Conservation (phyloP, 176 grass and related monocot genomes). For the Carex kokanica region DNA sequence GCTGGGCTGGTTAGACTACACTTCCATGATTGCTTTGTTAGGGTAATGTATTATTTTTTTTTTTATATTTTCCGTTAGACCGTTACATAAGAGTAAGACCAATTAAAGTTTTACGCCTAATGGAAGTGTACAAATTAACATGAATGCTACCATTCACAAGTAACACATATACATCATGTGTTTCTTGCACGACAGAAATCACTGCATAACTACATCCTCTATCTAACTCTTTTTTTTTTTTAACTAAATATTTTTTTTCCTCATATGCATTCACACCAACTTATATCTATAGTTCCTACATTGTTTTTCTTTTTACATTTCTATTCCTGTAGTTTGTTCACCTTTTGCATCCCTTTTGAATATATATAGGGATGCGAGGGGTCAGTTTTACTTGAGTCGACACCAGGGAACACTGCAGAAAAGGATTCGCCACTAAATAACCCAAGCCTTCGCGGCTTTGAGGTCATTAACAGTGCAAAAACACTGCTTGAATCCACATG, state of each 20-base stretch:
- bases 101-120: not conserved
- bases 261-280: not conserved
- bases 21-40: constrained; percentile 53
- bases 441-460: constrained; percentile 5
- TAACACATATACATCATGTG: not conserved
- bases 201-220: not conserved
- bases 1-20: constrained; percentile 43
- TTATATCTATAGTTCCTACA: not conserved
- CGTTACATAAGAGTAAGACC: no score
- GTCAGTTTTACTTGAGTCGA: constrained; percentile 19
- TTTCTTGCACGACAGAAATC: not conserved
- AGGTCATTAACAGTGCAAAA: constrained; percentile 17
- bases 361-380: constrained; percentile 30
- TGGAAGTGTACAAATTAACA: not conserved
- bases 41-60: constrained; percentile 19
- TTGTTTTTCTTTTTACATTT: not conserved
- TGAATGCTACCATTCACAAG: not conserved
- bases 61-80: not conserved
- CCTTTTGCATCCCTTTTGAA: not conserved
- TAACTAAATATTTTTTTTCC: not conserved
- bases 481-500: constrained; percentile 14
- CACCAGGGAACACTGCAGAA: constrained; percentile 24
- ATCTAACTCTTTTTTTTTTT: not conserved
- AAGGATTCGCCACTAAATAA: constrained; percentile 29
- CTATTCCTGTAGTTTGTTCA: not conserved